Conservation (phyloP, 2,329 filamentous ascomycete species). For the Sphaerulina vaccinii region DNA sequence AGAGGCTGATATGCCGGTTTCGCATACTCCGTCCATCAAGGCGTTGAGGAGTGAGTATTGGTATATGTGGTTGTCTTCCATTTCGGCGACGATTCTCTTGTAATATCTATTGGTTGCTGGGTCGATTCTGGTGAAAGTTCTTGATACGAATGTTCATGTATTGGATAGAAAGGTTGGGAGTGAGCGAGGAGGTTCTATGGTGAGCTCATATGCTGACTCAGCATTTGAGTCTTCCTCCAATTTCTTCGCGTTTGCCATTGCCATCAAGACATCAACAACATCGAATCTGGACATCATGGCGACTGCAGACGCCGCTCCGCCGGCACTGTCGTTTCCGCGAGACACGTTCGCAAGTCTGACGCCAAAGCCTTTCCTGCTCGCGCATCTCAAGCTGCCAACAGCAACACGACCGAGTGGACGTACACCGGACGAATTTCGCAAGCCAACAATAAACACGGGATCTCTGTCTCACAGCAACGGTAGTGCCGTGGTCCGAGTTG, state of each 20-base stretch:
- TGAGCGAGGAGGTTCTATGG: no score
- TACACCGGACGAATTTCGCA: constrained; percentile 64
- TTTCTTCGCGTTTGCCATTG: background rate
- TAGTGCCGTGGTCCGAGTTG: constrained; percentile 80
- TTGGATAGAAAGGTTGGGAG: no score
- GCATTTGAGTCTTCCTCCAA: no score
- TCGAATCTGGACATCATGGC: background rate
- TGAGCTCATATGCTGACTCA: no score
- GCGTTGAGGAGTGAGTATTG: constrained; percentile 47
- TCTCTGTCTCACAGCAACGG: constrained; percentile 88
- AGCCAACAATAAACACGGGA: constrained; percentile 74
- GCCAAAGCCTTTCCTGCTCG: constrained; percentile 83
- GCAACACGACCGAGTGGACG: constrained; percentile 81
- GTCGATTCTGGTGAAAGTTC: no score
- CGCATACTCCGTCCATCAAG: constrained; percentile 47
- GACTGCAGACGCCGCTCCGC: constrained; percentile 9
- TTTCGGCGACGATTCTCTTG: constrained; percentile 15
- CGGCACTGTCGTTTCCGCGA: constrained; percentile 54
- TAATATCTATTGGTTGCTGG: background rate
- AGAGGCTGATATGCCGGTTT: constrained; percentile 49
- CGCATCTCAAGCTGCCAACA: constrained; percentile 70
- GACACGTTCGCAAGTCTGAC: constrained; percentile 85
- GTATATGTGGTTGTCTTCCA: constrained; percentile 44
- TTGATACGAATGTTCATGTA: no score
- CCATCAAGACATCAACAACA: background rate